phyloP scores from a whole-genome alignment of 768 basidiomycete genomes.

The Phanerochaete sordida region DNA sequence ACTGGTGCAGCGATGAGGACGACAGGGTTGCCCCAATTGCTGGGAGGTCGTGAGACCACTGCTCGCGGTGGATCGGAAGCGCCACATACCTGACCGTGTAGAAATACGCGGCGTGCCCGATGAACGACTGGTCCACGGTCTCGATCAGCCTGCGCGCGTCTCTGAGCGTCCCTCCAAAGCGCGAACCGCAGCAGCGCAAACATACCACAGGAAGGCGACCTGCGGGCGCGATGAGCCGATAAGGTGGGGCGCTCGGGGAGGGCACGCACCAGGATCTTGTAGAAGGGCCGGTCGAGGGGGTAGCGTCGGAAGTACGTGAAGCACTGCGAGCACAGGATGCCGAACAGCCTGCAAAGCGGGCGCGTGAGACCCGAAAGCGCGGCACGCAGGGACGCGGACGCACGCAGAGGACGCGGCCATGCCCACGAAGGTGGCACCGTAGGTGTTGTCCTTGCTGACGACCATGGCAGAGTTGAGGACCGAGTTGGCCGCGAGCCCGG shows the following conservation, averaged over 20 bases:
- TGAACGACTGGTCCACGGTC: conserved; percentile 45
- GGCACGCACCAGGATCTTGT: conserved; percentile 48
- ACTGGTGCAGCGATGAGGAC: conserved; percentile 18
- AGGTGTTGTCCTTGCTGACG: conserved; percentile 39
- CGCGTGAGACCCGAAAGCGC: not conserved
- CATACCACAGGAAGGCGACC: conserved; percentile 33
- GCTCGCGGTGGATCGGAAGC: not conserved
- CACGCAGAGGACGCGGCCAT: conserved; percentile 45
- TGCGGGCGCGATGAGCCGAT: conserved; percentile 9
- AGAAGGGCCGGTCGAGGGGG: conserved; percentile 46
- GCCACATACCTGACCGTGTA: conserved; percentile 50
- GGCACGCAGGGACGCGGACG: conserved; percentile 11
- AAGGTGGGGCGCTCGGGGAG: not conserved
- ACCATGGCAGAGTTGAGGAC: not conserved
- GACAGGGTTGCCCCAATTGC: conserved; percentile 22
- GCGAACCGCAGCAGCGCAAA: not conserved
- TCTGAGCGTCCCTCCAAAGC: not conserved
- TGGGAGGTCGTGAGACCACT: conserved; percentile 1
- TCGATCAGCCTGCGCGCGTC: conserved; percentile 39
- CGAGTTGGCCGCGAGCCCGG: not conserved
- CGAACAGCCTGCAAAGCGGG: conserved; percentile 36
- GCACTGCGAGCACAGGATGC: conserved; percentile 50
- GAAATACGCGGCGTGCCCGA: conserved; percentile 50
- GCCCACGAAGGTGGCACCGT: conserved; percentile 60
- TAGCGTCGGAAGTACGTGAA: conserved; percentile 54